These are phyloP conservation scores for Rhodotorula sp. DNA, from an alignment of 1,284 basidiomycete genomes.

Conservation along the genomic window DNA sequence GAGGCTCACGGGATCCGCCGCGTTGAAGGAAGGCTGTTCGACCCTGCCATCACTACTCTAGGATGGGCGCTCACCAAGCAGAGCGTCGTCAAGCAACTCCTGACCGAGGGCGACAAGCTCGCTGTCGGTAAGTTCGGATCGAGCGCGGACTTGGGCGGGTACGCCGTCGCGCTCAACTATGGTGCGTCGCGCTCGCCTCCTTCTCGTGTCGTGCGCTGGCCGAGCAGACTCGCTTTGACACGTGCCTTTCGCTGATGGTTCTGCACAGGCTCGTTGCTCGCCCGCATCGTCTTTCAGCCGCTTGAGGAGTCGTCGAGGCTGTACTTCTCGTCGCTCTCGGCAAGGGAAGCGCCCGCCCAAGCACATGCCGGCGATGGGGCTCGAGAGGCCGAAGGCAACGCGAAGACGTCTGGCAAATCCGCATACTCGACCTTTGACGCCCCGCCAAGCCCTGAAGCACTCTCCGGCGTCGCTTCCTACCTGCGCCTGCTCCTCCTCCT, in stretches of 20 bases:
- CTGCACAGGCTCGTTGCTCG: slow-evolving; percentile 76
- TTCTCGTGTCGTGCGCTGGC: neutral
- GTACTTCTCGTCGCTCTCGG: slow-evolving; percentile 65
- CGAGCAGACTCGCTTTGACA: neutral
- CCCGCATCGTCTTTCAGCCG: slow-evolving; percentile 87
- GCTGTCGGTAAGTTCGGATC: slow-evolving; percentile 79
- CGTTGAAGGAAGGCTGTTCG: slow-evolving; percentile 53
- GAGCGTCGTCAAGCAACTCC: slow-evolving; percentile 85
- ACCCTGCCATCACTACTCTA: slow-evolving; percentile 48
- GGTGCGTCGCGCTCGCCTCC: slow-evolving; percentile 57
- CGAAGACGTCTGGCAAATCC: neutral
- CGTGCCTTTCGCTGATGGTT: too few species aligned
- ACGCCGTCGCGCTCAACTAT: slow-evolving; percentile 91
- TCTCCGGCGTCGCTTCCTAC: slow-evolving; percentile 9
- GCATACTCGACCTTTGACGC: neutral
- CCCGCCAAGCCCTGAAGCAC: neutral
- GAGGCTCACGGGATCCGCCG: neutral
- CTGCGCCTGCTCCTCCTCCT: slow-evolving; percentile 63
- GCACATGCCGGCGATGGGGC: neutral
- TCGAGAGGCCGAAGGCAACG: neutral
- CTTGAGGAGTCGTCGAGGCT: slow-evolving; percentile 86
- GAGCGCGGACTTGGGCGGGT: slow-evolving; percentile 84
- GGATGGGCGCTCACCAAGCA: slow-evolving; percentile 75
- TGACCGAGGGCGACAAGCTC: slow-evolving; percentile 94
- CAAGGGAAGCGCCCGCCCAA: neutral